Base-by-base conservation (phyloP, 2,329 filamentous ascomycete species). In the Ascochyta viciae-villosae region DNA sequence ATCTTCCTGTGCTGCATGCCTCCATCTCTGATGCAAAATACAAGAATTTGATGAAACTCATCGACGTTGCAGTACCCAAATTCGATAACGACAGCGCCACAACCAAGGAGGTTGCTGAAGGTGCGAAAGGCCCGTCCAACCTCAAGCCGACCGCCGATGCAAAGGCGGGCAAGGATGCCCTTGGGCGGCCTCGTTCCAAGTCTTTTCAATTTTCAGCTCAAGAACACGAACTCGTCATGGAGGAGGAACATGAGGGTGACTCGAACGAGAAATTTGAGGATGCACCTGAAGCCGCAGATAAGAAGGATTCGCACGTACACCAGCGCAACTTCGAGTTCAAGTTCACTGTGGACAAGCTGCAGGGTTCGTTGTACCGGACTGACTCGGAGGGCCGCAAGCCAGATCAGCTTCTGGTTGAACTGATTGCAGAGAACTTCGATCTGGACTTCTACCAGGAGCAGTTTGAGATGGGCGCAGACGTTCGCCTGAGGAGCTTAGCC, bases 301-400 rank as follows among this genome's bases (percentile, higher is more conserved):
- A 70, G 27, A 66, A 70, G 24, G 53, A 68, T 4, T 71, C 78
- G 10, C 91, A 90, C 68, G 81, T 95, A 42, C 91, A 96, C 67
- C 93, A 97, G 67, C 89, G 91, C 40, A 94, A 89, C 61, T 98
- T 99, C 65, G 92, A 99, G 73, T 91, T 99, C 79, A 96, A 93
- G 64, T 99, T 99, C 75, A 92, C 91, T 8, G 95, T 99, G 33
- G 95, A 96, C 68, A 92, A 90, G 58, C 83, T 99, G 41, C 93
- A 96, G 76, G 95, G 95, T 2, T 98, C 95, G 0, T 81, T 99
- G 1, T 99, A 91, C 75, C 87, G 88, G 61, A 92, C 93, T 52
- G 92, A 97, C 66, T 86, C 90, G 0, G 88, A 94, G 64, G 87
- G 88, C 42, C 84, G 84, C 58, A 88, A 88, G 60, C 84, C 87